Evolutionary conservation across 345 rosid genomes (phyloP).

Genomic region (Salix caprea): DNA sequence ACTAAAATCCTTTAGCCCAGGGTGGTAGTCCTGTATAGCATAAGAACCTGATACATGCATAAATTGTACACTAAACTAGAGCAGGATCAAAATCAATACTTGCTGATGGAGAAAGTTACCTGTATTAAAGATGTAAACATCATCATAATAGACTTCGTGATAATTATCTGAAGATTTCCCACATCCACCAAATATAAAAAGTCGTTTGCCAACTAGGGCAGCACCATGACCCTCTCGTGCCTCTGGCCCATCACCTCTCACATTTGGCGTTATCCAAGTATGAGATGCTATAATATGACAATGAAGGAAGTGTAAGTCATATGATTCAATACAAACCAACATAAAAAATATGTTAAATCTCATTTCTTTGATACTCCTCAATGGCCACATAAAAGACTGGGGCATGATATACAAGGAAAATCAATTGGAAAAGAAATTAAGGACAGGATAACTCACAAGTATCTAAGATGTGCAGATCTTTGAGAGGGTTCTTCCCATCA

Average conservation of each 20-base stretch:
- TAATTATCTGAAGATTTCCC: conserved; percentile 61
- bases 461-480: conserved; percentile 75
- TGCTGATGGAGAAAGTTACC: conserved; percentile 36
- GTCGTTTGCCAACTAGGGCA: conserved; percentile 80
- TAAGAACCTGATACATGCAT: neutral
- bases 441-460: conserved; percentile 50
- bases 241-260: conserved; percentile 89
- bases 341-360: neutral
- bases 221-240: conserved; percentile 97
- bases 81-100: neutral
- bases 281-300: conserved; percentile 55
- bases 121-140: conserved; percentile 81
- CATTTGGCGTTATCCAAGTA: conserved; percentile 80
- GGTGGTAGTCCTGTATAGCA: neutral
- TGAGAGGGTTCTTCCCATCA: conserved; percentile 76
- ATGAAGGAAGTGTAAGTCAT: neutral
- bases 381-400: neutral
- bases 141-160: conserved; percentile 83
- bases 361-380: neutral
- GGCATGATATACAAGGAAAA: neutral
- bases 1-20: neutral
- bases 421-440: conserved; percentile 7
- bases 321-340: neutral
- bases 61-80: neutral
- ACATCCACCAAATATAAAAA: conserved; percentile 91